Base-by-base conservation (phyloP, 306 rosid genomes). In the Psophocarpus tetragonolobus region DNA sequence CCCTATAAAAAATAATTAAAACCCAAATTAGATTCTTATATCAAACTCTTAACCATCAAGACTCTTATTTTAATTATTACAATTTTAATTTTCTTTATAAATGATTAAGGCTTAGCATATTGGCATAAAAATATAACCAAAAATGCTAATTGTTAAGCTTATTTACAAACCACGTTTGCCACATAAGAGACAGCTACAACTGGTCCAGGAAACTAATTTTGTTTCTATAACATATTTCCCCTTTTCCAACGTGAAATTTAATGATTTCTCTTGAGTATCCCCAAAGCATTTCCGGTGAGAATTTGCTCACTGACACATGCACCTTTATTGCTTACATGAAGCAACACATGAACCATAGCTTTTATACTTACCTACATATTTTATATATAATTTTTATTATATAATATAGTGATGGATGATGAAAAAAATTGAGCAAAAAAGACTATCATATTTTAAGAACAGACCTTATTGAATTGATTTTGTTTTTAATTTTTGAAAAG, bases 231-330 rank as follows among this genome's bases (percentile, higher is more conserved):
- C 45, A 53, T 30, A 73, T 56, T 33, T n/a, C 79, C 47, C 47
- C 48, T 65, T 83, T 69, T 36, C 75, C 62, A 45, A 64, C 47
- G 54, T 77, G 74, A 84, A 82, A 75, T 76, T 68, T 61, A 83
- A 80, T 67, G 75, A 81, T 77, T 80, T 84, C 74, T 79, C 81
- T 91, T 76, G 91, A 91, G 96, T 89, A 86, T 67, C 78, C 64
- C 84, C 77, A 69, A 89, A 89, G 96, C 91, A 84, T 87, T 87
- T 88, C 88, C 83, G 96, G 90, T 84, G 87, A 84, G 83, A 83
- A 71, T 58, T 84, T 78, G 57, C 84, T 79, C 84, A 75, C 83
- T 72, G 30, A 79, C 90, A 86, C 88, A 84, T 83, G 93, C 81
- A 84, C 87, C 87, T 84, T 91, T 82, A 88, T 91, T 80, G 75